phyloP scores from a whole-genome alignment of 2,329 filamentous ascomycete species.

The Phaeosphaeria sp. region DNA sequence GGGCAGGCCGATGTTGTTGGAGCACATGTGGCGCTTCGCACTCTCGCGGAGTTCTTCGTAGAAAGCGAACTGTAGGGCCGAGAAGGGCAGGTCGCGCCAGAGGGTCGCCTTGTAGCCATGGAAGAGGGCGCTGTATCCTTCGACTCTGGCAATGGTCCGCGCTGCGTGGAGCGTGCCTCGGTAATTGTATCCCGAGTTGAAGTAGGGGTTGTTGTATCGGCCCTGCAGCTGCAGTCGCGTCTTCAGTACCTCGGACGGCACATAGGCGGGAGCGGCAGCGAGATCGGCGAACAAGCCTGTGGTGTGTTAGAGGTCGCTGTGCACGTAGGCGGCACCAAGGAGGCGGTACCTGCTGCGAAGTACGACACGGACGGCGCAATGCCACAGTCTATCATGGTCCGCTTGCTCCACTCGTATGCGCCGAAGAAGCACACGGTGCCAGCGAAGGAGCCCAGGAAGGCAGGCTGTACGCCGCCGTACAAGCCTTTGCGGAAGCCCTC shows the following conservation, averaged over 20 bases:
- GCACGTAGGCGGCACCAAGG: background rate
- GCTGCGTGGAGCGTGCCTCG: conserved; percentile 82
- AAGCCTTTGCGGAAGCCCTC: conserved; percentile 86
- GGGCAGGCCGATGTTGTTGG: conserved; percentile 81
- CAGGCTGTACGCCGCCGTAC: conserved; percentile 92
- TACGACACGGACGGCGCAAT: conserved; percentile 85
- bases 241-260: conserved; percentile 96
- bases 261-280: conserved; percentile 90
- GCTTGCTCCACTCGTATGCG: conserved; percentile 94
- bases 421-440: conserved; percentile 96
- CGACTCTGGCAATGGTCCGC: conserved; percentile 80
- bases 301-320: background rate
- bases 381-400: conserved; percentile 83
- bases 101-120: conserved; percentile 97
- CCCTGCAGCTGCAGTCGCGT: conserved; percentile 96
- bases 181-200: conserved; percentile 96
- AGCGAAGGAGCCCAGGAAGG: conserved; percentile 88
- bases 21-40: conserved; percentile 79
- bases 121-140: conserved; percentile 87
- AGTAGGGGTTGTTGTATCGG: conserved; percentile 92
- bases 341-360: conserved; percentile 73
- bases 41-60: conserved; percentile 91
- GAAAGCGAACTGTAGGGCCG: conserved; percentile 95
- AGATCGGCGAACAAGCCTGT: conserved; percentile 90
- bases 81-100: conserved; percentile 93